Evolutionary conservation across 306 rosid species (phyloP).

Genomic region (Trifolium subterraneum): DNA sequence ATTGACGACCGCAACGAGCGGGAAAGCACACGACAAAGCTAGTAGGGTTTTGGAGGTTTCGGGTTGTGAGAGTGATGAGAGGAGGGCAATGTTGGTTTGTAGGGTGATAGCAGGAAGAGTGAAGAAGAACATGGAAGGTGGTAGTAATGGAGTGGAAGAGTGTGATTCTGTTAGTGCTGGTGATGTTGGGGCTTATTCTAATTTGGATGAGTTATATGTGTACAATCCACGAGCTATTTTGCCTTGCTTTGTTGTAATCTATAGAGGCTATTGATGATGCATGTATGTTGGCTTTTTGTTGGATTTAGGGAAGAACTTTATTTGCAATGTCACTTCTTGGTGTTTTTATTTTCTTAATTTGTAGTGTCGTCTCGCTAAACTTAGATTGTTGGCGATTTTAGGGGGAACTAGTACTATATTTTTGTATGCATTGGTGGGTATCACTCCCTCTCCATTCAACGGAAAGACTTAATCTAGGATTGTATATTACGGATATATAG

Average conservation of each 20-base stretch:
- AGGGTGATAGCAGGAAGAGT: slow-evolving; percentile 97
- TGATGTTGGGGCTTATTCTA: slow-evolving; percentile 74
- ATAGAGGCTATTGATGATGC: slow-evolving; percentile 63
- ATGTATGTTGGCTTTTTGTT: slow-evolving; percentile 16
- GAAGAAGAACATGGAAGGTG: slow-evolving; percentile 75
- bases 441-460: slow-evolving; percentile 34
- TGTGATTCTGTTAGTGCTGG: slow-evolving; percentile 79
- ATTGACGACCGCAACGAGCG: slow-evolving; percentile 89
- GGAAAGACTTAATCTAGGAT: slow-evolving; percentile 35
- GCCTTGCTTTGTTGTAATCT: slow-evolving; percentile 98
- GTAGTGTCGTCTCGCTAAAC: slow-evolving; percentile 27
- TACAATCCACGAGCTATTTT: slow-evolving; percentile 79
- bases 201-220: slow-evolving; percentile 90
- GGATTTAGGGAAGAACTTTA: slow-evolving; percentile 25
- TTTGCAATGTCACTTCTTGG: slow-evolving; percentile 2
- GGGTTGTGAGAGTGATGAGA: slow-evolving; percentile 41
- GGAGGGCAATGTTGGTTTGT: slow-evolving; percentile 95
- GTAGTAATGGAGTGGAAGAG: slow-evolving; percentile 57
- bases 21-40: slow-evolving; percentile 84
- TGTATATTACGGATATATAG: slow-evolving; percentile 33
- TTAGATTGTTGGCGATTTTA: neutral
- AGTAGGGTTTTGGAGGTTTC: slow-evolving; percentile 11
- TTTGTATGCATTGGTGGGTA: slow-evolving; percentile 30
- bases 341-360: slow-evolving; percentile 2
- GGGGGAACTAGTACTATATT: slow-evolving; percentile 29